Percentiles rank a stretch among this genome's conserved stretches.
These are phyloP conservation scores for Monosporascus sp. DNA, from an alignment of 2,329 filamentous ascomycete genomes.

Conservation along the genomic window DNA sequence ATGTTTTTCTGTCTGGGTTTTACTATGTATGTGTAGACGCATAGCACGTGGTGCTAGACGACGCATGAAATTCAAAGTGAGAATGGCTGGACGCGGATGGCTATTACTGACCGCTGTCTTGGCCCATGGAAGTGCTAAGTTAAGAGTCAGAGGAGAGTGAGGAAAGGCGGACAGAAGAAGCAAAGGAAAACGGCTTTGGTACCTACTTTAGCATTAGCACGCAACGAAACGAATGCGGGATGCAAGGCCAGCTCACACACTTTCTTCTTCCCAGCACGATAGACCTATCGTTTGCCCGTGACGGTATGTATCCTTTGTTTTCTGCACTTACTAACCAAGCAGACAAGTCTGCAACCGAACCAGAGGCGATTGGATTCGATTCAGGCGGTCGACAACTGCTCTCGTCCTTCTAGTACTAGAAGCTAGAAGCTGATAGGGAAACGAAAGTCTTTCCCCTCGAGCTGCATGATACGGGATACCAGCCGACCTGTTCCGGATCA, in stretches of 20 bases:
- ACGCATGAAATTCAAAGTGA: too few relatives aligned
- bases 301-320: background rate
- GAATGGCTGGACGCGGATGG: constrained; percentile 1
- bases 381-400: background rate
- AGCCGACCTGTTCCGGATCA: background rate
- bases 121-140: constrained; percentile 7
- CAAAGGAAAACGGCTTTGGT: constrained; percentile 13
- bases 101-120: constrained; percentile 13
- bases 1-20: too few relatives aligned
- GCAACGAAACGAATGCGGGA: background rate
- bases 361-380: background rate
- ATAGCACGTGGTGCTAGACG: too few relatives aligned
- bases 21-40: too few relatives aligned
- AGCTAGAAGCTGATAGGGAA: background rate
- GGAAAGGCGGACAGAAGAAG: constrained; percentile 13
- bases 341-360: background rate
- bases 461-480: background rate
- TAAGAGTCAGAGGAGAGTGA: background rate
- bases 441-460: background rate
- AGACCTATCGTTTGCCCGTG: background rate
- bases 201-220: background rate
- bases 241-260: constrained; percentile 2
- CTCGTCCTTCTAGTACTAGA: background rate
- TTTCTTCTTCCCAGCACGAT: background rate
- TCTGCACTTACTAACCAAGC: background rate